A percentile compares a stretch with the other conserved stretches of the same genome.
These are phyloP conservation scores for Flaveria floridana DNA, from an alignment of 140 eudicot species.

Conservation along the genomic window DNA sequence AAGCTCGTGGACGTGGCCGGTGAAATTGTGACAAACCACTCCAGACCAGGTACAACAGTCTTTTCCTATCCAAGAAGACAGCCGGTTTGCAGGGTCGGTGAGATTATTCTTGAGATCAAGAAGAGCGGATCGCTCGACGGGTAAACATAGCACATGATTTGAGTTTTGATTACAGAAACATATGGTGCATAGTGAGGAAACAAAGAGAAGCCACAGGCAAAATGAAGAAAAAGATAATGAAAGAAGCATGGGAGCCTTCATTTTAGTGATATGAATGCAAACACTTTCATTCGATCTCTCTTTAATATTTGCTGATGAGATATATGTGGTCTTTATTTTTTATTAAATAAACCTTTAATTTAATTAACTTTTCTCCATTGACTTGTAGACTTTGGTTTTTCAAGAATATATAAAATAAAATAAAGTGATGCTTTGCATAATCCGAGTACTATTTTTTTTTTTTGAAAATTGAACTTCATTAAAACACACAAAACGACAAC, in stretches of 20 bases:
- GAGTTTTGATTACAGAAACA: conserved; percentile 22
- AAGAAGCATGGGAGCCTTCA: conserved; percentile 10
- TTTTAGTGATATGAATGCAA: background rate
- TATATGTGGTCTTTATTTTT: too few species aligned
- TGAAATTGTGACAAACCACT: conserved; percentile 27
- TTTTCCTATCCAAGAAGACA: conserved; percentile 38
- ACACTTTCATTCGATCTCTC: background rate
- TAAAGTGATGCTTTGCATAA: too few species aligned
- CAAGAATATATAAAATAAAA: too few species aligned
- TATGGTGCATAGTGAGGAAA: conserved; percentile 20
- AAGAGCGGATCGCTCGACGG: conserved; percentile 29
- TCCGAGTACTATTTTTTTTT: too few species aligned
- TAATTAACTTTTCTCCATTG: too few species aligned
- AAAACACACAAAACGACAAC: too few species aligned
- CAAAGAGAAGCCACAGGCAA: conserved; percentile 24
- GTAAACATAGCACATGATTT: conserved; percentile 9
- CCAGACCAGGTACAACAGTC: conserved; percentile 39
- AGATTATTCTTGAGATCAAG: conserved; percentile 28
- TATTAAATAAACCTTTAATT: too few species aligned
- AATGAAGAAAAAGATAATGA: conserved; percentile 12
- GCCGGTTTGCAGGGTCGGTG: conserved; percentile 26
- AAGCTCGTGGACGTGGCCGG: conserved; percentile 26
- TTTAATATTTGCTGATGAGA: background rate
- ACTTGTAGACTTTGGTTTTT: too few species aligned
- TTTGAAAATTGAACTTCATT: too few species aligned